Evolutionary conservation across 768 basidiomycete genomes (phyloP), one percentile per base, ranked within the genome.

Genomic region (Kondoa malvinella): DNA sequence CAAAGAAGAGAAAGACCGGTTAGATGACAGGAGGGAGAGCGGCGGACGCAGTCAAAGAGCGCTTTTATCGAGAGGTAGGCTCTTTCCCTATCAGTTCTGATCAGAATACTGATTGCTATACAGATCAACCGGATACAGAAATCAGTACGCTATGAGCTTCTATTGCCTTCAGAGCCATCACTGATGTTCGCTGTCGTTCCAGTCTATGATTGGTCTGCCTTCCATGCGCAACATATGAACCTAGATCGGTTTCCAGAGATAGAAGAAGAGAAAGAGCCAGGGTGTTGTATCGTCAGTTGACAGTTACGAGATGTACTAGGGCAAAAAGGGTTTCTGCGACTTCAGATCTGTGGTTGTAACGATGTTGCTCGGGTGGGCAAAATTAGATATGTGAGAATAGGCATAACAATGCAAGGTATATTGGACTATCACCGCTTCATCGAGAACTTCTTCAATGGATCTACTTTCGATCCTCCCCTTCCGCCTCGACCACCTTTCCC

Each of bases 381-480:
- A n/a, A n/a, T n/a, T n/a, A n/a, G 40, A 50, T 21, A 50, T 8
- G 40, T 50, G 40, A 8, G 40, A 50, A 50, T 50, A 50, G n/a
- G n/a, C 40, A 50, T 50, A 21, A 21, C 21, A 50, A 8, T 50
- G 40, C 21, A 50, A 50, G 8, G 40, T 21, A 50, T 50, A 50
- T 8, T 50, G 40, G 21, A n/a, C n/a, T 50, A 50, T n/a, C n/a
- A 61, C n/a, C 59, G 31, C 59, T 32, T 27, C 59, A 27, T 61
- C 59, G 59, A 61, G 31, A 61, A 61, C 59, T 61, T 61, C 59
- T 61, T 61, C 12, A 61, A n/a, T 25, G 59, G 59, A 32, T 61
- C 59, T 32, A 61, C 12, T 32, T 61, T 61, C n/a, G 26, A 4
- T 32, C 59, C 31, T 61, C 59, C 59, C n/a, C 59, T 61, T 61